Base-by-base conservation (phyloP, 345 rosid genomes). In the Salix brachista region DNA sequence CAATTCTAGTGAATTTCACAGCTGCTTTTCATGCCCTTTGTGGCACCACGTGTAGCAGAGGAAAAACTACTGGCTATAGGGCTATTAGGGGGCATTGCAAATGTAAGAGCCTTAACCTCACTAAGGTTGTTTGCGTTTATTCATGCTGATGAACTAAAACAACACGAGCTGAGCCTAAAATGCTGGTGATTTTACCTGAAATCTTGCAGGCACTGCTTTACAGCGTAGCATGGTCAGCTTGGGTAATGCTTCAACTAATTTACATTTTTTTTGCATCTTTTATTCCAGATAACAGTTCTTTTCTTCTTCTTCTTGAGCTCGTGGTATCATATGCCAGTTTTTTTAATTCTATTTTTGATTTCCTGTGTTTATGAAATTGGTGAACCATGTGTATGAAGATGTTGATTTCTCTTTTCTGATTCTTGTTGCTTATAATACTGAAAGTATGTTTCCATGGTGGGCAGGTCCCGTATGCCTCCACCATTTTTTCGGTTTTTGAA, bases 391-490 rank as follows among this genome's bases (percentile, higher is more conserved):
- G 64, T 23, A 23, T 3, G 64, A 58, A n/a, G 16, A 19, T 8
- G 10, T 34, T 30, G 6, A 21, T 2, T 65, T 65, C 3, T 32
- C 7, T 32, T 65, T 66, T 17, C 6, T 16, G 44, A 28, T 19
- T 8, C 41, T 8, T 19, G 19, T 67, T 8, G 41, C n/a, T n/a
- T 19, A 2, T 7, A 13, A 32, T 36, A 17, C 70, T 32, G 26
- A 75, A 77, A 8, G 18, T 50, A 48, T 75, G 70, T 60, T 76
- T 36, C 44, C 14, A 32, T 54, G 7, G 42, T 37, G 56, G 4
- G 81, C 89, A 95, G 99, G 93, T 95, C 80, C 97, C 97, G 42
- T 95, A 90, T 80, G 87, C 90, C 10, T 76, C 86, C 1, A 80
- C 92, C 18, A 39, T 80, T 52, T 82, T 88, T 71, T 11, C 78